Percentiles rank a stretch among this genome's conserved stretches.
Evolutionary conservation across 768 basidiomycete genomes (phyloP).

Genomic region (Tubosaeta sp.): DNA sequence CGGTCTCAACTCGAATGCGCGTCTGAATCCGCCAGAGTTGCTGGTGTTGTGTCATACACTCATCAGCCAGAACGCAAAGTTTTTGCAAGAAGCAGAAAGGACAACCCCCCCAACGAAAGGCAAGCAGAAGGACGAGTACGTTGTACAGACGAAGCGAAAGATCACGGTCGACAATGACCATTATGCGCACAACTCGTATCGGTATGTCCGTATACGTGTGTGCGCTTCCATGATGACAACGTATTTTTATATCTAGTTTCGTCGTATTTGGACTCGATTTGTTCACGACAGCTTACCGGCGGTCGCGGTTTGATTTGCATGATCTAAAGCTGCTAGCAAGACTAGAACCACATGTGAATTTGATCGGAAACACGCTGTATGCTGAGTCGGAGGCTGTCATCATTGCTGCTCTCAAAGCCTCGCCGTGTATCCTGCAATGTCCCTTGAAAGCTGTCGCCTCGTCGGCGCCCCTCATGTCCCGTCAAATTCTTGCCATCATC

Average conservation of each 20-base stretch:
- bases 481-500: conserved; percentile 80
- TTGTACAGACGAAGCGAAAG: conserved; percentile 77
- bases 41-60: conserved; percentile 84
- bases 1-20: conserved; percentile 80
- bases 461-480: conserved; percentile 77
- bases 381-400: conserved; percentile 75
- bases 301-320: conserved; percentile 81
- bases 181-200: conserved; percentile 83
- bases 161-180: conserved; percentile 53
- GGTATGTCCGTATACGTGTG: conserved; percentile 40
- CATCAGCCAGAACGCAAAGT: conserved; percentile 85
- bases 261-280: conserved; percentile 90
- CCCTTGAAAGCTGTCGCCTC: conserved; percentile 72
- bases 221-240: not conserved
- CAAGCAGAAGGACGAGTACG: conserved; percentile 48
- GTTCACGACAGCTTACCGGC: conserved; percentile 80
- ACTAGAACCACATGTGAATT: conserved; percentile 79
- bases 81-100: conserved; percentile 60
- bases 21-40: conserved; percentile 64
- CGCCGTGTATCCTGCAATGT: conserved; percentile 77
- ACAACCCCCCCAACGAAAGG: conserved; percentile 27
- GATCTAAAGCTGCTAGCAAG: conserved; percentile 72
- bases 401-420: conserved; percentile 69
- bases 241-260: conserved; percentile 47
- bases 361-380: conserved; percentile 91